Conservation (phyloP, 352 stramenopile genomes). For the Phytopythium oedochilum region DNA sequence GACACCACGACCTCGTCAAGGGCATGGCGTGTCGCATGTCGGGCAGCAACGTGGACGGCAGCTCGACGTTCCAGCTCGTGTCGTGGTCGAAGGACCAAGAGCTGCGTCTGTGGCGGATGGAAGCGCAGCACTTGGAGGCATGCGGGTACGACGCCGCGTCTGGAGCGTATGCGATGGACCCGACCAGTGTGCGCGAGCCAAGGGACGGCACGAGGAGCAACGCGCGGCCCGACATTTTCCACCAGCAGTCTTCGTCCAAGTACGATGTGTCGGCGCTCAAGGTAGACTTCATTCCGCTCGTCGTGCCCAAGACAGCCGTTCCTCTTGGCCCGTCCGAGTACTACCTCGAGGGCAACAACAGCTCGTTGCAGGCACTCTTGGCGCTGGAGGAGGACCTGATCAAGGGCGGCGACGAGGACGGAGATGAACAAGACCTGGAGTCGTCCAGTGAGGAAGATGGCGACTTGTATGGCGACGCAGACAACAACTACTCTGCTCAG, state of each 20-base stretch:
- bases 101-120: slow-evolving; percentile 65
- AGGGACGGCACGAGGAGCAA: background rate
- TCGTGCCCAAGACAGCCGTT: slow-evolving; percentile 54
- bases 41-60: slow-evolving; percentile 1
- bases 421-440: slow-evolving; percentile 5
- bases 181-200: background rate
- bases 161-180: background rate
- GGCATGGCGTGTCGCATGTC: slow-evolving; percentile 62
- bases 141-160: slow-evolving; percentile 37
- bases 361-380: slow-evolving; percentile 42
- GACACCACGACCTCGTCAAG: slow-evolving; percentile 59
- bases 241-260: slow-evolving; percentile 36
- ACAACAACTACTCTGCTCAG: background rate
- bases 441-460: slow-evolving; percentile 6
- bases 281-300: slow-evolving; percentile 67
- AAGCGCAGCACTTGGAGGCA: slow-evolving; percentile 54
- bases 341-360: slow-evolving; percentile 37
- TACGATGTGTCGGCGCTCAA: slow-evolving; percentile 73
- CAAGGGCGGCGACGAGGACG: slow-evolving; percentile 29
- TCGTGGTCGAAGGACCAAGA: slow-evolving; percentile 84
- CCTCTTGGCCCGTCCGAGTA: slow-evolving; percentile 65
- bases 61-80: slow-evolving; percentile 55
- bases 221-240: slow-evolving; percentile 22
- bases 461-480: background rate
- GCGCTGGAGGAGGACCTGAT: slow-evolving; percentile 71